A percentile compares a stretch with the other conserved stretches of the same genome.
Conservation (phyloP, 2,329 filamentous ascomycete genomes). For the Diaporthe caulivora region DNA sequence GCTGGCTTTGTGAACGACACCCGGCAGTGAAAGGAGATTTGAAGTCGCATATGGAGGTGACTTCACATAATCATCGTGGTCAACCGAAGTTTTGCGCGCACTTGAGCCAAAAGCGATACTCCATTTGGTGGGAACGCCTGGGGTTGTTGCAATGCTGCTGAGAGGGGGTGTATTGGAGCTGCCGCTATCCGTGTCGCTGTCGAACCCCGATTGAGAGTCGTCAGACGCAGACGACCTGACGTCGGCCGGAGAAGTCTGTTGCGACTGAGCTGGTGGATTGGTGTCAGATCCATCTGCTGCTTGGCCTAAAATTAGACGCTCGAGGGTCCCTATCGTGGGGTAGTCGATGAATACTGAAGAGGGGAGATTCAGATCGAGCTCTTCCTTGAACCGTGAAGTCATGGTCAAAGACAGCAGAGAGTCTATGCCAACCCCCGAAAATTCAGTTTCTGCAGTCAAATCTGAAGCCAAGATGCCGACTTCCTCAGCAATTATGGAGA, state of each 20-base stretch:
- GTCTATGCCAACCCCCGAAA: slow-evolving; percentile 17
- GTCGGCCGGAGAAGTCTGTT: background rate
- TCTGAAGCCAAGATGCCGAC: slow-evolving; percentile 12
- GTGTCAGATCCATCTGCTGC: no score
- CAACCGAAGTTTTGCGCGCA: background rate
- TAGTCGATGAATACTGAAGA: slow-evolving; percentile 4
- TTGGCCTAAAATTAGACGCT: background rate
- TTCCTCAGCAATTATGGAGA: slow-evolving; percentile 12
- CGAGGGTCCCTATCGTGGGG: background rate
- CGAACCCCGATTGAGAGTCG: background rate
- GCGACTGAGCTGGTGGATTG: background rate
- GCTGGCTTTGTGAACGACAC: background rate
- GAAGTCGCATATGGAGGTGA: slow-evolving; percentile 3
- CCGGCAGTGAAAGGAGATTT: background rate
- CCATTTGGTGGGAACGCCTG: background rate
- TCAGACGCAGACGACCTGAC: background rate
- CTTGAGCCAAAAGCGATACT: background rate
- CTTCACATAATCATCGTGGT: background rate
- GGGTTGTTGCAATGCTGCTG: slow-evolving; percentile 14
- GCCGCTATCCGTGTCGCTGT: background rate
- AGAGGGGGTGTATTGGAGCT: slow-evolving; percentile 2
- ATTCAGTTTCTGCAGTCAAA: slow-evolving; percentile 2
- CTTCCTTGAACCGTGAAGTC: slow-evolving; percentile 22
- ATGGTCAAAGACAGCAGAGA: slow-evolving; percentile 16
- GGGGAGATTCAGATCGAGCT: background rate